A percentile compares a stretch with the other conserved stretches of the same genome.
Conservation (phyloP, 129 eudicot species). For the Chrysanthemum makinoi region DNA sequence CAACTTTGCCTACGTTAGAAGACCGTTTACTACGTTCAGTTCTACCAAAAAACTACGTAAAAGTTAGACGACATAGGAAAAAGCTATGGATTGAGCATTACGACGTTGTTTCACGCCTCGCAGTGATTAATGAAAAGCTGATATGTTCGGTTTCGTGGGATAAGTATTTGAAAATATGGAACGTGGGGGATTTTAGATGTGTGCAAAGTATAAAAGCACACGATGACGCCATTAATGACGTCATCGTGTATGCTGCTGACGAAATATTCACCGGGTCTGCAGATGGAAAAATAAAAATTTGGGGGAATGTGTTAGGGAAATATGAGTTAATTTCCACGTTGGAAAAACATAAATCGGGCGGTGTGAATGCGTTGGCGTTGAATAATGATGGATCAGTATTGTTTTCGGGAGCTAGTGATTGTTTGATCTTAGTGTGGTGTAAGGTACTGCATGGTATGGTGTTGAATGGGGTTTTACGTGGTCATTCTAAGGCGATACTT, state of each 20-base stretch:
- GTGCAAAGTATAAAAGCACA: constrained; percentile 63
- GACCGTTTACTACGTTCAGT: constrained; percentile 52
- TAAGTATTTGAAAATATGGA: constrained; percentile 61
- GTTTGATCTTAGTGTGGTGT: constrained; percentile 77
- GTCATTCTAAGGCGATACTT: constrained; percentile 64
- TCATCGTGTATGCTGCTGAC: constrained; percentile 33
- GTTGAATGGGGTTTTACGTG: constrained; percentile 62
- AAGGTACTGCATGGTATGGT: constrained; percentile 49
- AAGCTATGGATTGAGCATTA: constrained; percentile 77
- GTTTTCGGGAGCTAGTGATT: constrained; percentile 78
- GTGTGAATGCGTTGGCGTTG: constrained; percentile 71
- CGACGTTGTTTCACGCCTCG: constrained; percentile 81
- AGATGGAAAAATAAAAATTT: constrained; percentile 49
- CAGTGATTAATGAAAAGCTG: constrained; percentile 17
- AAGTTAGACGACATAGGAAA: constrained; percentile 60
- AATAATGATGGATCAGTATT: constrained; percentile 62
- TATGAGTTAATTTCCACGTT: constrained; percentile 44
- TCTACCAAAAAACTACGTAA: constrained; percentile 63
- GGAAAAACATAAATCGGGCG: constrained; percentile 77
- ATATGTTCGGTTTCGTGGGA: constrained; percentile 85
- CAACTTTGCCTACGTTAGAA: constrained; percentile 62
- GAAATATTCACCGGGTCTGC: constrained; percentile 70
- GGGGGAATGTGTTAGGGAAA: constrained; percentile 41
- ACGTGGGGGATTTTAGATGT: constrained; percentile 38
- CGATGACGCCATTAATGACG: constrained; percentile 79